phyloP scores from a whole-genome alignment of 2,329 filamentous ascomycete species.

The Byssoonygena ceratinophila region DNA sequence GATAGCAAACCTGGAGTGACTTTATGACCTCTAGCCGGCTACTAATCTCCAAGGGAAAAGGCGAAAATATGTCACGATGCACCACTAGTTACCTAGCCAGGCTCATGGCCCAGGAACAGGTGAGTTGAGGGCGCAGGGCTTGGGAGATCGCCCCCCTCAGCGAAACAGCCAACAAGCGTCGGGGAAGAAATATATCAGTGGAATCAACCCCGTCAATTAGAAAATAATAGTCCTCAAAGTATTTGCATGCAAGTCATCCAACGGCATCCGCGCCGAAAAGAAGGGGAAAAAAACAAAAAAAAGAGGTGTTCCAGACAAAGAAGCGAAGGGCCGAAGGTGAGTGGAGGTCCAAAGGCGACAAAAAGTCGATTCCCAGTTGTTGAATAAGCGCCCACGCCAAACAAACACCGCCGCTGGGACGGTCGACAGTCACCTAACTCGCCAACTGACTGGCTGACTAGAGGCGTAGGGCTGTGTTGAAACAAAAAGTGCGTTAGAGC shows the following conservation, averaged over 20 bases:
- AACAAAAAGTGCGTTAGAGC: background rate
- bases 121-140: background rate
- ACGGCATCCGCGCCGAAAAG: background rate
- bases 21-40: background rate
- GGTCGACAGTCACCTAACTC: background rate
- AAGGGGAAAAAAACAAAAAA: background rate
- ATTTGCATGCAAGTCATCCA: slow-evolving; percentile 9
- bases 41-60: background rate
- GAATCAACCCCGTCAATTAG: background rate
- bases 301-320: slow-evolving; percentile 5
- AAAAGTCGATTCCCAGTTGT: slow-evolving; percentile 4
- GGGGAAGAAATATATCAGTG: background rate
- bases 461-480: slow-evolving; percentile 10
- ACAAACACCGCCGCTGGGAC: background rate
- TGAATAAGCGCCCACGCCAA: slow-evolving; percentile 10
- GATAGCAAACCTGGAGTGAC: background rate
- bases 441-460: background rate
- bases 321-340: slow-evolving; percentile 7
- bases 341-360: slow-evolving; percentile 2
- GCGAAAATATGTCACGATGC: background rate
- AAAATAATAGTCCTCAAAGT: background rate
- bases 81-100: background rate
- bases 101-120: background rate
- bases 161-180: background rate
- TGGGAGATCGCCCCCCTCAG: background rate